phyloP scores from a whole-genome alignment of 257 asterid species.

The Knoxia roxburghii region DNA sequence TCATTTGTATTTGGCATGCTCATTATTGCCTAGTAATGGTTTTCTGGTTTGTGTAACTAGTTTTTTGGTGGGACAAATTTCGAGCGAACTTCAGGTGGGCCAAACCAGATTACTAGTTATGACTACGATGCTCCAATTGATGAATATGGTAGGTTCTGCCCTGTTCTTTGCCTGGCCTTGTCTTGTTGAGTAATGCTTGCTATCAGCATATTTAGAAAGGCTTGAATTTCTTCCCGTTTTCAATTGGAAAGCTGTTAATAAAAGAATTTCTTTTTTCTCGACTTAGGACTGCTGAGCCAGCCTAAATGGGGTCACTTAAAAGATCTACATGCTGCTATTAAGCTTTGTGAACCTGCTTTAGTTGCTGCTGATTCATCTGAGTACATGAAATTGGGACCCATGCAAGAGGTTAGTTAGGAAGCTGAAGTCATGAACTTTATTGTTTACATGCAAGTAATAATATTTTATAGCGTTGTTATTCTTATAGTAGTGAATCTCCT shows the following conservation, averaged over 20 bases:
- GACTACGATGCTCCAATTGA: conserved; percentile 96
- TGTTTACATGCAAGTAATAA: neutral
- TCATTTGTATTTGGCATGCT: neutral
- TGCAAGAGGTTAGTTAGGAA: conserved; percentile 62
- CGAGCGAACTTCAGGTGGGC: conserved; percentile 94
- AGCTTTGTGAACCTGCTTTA: conserved; percentile 95
- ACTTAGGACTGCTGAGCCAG: conserved; percentile 73
- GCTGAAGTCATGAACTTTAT: neutral
- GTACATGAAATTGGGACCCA: conserved; percentile 77
- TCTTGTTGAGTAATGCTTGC: neutral
- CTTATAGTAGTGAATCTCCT: neutral
- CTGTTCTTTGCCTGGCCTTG: neutral
- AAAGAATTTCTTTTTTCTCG: conserved; percentile 13
- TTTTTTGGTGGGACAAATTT: conserved; percentile 98
- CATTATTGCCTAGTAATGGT: conserved; percentile 11
- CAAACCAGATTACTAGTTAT: conserved; percentile 81
- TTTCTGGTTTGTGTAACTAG: conserved; percentile 43
- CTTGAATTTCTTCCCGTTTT: neutral
- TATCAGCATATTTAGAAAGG: neutral
- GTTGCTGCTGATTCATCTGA: conserved; percentile 62
- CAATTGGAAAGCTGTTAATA: neutral
- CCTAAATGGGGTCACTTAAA: conserved; percentile 96
- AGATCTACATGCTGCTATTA: conserved; percentile 85
- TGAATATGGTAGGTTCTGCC: conserved; percentile 65
- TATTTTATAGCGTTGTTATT: neutral